Conservation (phyloP, 169 alveolate species). For the Cardiosporidium cionae region DNA sequence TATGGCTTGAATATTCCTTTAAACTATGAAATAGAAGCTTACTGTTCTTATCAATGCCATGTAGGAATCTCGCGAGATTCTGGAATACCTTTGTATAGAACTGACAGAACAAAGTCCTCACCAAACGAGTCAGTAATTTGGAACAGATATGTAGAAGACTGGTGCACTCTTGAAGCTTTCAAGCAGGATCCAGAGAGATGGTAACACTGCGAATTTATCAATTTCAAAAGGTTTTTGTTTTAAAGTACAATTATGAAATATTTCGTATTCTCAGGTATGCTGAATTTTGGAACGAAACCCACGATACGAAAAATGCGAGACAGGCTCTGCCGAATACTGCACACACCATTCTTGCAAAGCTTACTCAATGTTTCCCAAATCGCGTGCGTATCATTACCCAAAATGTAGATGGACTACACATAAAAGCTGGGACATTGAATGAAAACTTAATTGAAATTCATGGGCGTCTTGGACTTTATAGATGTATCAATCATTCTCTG, state of each 20-base stretch:
- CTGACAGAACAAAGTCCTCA: not conserved
- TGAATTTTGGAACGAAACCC: not conserved
- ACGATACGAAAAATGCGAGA: not conserved
- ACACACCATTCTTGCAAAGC: not conserved
- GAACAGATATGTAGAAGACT: not conserved
- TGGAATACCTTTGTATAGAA: not conserved
- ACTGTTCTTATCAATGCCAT: not conserved
- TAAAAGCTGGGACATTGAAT: slow-evolving; percentile 52
- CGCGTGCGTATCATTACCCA: slow-evolving; percentile 53
- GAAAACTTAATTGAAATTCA: slow-evolving; percentile 59
- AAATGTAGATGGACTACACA: slow-evolving; percentile 67
- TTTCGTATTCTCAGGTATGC: not conserved
- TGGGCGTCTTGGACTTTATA: slow-evolving; percentile 30
- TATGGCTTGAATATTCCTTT: not conserved
- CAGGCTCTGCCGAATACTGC: not conserved
- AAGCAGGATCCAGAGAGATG: not conserved
- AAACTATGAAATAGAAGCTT: not conserved
- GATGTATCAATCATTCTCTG: not conserved
- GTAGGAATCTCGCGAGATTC: not conserved
- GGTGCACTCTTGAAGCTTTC: not conserved
- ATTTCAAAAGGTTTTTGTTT: not conserved
- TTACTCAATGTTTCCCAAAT: not conserved
- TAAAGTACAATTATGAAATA: not conserved
- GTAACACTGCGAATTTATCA: not conserved
- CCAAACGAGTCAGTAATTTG: too few species aligned